phyloP scores from a whole-genome alignment of 2,329 filamentous ascomycete species.

The Clonostachys solani region DNA sequence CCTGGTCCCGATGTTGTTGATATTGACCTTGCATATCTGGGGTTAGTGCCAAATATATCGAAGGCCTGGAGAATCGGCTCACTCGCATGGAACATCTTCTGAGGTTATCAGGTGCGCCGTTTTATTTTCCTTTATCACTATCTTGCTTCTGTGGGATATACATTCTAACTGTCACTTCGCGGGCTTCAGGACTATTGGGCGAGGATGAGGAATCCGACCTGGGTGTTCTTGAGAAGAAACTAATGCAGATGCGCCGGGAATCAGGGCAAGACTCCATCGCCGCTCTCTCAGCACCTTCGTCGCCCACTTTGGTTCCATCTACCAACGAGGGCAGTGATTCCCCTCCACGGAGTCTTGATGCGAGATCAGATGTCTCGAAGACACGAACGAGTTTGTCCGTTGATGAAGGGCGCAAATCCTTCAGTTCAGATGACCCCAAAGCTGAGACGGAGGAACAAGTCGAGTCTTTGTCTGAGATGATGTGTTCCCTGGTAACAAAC shows the following conservation, averaged over 20 bases:
- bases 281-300: constrained; percentile 42
- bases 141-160: too few relatives aligned
- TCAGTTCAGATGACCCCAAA: constrained; percentile 3
- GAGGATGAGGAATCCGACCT: constrained; percentile 88
- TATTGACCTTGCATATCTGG: constrained; percentile 10
- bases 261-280: constrained; percentile 46
- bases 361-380: constrained; percentile 41
- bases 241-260: constrained; percentile 51
- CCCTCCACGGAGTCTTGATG: constrained; percentile 49
- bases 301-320: constrained; percentile 42
- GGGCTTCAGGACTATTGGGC: constrained; percentile 60
- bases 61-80: constrained; percentile 89
- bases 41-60: constrained; percentile 88
- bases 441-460: constrained; percentile 65
- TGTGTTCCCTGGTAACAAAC: constrained; percentile 97
- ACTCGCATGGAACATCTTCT: constrained; percentile 94
- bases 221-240: constrained; percentile 77
- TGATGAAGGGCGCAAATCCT: not conserved
- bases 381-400: too few relatives aligned
- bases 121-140: too few relatives aligned
- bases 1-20: constrained; percentile 2
- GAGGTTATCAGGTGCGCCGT: constrained; percentile 64
- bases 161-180: too few relatives aligned
- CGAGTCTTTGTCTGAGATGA: constrained; percentile 91
- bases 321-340: constrained; percentile 35